Conservation (phyloP, 1,139 yeast genomes). For the Candida sp. region DNA sequence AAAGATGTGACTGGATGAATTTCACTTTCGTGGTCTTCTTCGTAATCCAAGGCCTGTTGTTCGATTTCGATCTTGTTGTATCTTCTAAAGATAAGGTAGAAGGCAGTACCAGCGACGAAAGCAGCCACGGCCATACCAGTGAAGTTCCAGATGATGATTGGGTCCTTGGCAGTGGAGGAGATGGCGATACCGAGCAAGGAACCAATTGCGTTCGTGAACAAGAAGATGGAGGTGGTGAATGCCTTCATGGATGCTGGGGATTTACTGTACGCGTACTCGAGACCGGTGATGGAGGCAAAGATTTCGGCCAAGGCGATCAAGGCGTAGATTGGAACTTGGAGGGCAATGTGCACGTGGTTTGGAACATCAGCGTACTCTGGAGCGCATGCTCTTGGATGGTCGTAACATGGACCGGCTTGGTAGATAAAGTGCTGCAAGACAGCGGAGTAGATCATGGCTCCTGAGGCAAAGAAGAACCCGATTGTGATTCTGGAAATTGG, state of each 20-base stretch:
- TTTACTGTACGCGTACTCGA: constrained; percentile 72
- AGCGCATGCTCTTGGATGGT: constrained; percentile 49
- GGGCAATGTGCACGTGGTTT: constrained; percentile 59
- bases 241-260: constrained; percentile 70
- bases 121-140: constrained; percentile 65
- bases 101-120: constrained; percentile 58
- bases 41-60: constrained; percentile 56
- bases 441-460: constrained; percentile 80
- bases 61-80: constrained; percentile 63
- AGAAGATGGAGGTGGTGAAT: constrained; percentile 63
- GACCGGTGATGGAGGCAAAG: constrained; percentile 66
- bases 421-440: constrained; percentile 77
- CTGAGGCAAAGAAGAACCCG: constrained; percentile 75
- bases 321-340: constrained; percentile 65
- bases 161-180: constrained; percentile 65
- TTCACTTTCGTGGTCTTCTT: constrained; percentile 22
- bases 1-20: constrained; percentile 25
- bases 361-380: constrained; percentile 38
- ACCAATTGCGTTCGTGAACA: constrained; percentile 68
- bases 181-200: constrained; percentile 75
- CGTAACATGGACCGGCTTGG: constrained; percentile 76
- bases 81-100: constrained; percentile 63
- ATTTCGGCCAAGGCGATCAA: constrained; percentile 66
- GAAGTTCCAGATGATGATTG: constrained; percentile 70
- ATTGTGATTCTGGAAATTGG: constrained; percentile 74